These are phyloP conservation scores for Phytopythium montanum DNA, from an alignment of 352 stramenopile genomes.

Conservation along the genomic window DNA sequence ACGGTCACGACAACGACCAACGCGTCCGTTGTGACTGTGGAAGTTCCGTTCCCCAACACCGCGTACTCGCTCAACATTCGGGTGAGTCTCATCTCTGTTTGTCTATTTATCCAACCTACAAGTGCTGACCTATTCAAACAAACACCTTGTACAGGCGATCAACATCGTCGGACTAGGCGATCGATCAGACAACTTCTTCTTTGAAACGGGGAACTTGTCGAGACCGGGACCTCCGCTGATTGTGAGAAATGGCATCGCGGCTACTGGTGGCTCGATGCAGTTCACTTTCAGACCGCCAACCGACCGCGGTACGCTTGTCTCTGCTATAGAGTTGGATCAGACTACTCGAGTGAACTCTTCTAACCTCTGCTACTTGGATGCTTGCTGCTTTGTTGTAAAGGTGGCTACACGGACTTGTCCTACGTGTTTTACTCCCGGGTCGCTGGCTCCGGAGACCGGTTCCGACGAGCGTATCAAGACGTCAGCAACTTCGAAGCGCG, in stretches of 20 bases:
- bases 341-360: not conserved
- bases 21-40: constrained; percentile 24
- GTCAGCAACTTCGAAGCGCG: constrained; percentile 14
- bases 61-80: constrained; percentile 33
- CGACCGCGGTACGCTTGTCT: constrained; percentile 28
- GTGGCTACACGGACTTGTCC: constrained; percentile 23
- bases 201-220: constrained; percentile 32
- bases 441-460: constrained; percentile 12
- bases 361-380: not conserved
- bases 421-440: constrained; percentile 39
- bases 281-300: constrained; percentile 31
- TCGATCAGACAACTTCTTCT: constrained; percentile 22
- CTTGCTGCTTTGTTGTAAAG: constrained; percentile 9
- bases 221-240: constrained; percentile 40
- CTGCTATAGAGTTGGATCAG: not conserved
- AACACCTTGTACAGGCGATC: constrained; percentile 17
- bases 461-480: constrained; percentile 21
- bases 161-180: constrained; percentile 37
- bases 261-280: constrained; percentile 35
- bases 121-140: not conserved
- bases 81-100: constrained; percentile 24
- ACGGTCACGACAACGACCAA: constrained; percentile 5
- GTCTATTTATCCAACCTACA: not conserved
- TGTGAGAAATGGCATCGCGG: not conserved
- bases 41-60: constrained; percentile 29